phyloP scores from a whole-genome alignment of 495 filamentous ascomycete species.

The Cercophora sp. region DNA sequence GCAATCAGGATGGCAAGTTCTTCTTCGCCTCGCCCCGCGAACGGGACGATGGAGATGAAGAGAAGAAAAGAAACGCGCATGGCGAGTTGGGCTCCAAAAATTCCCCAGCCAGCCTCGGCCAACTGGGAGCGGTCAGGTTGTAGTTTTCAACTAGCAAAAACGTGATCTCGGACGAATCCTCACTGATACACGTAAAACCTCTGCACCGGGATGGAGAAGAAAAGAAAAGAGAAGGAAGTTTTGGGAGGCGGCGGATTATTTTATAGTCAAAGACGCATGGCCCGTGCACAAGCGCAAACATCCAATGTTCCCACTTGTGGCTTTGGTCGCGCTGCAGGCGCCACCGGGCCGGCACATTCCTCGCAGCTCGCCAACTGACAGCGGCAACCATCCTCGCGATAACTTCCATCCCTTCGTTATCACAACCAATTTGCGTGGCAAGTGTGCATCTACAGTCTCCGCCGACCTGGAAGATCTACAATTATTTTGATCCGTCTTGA shows the following conservation, averaged over 20 bases:
- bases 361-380: no score
- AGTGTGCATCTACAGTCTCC: no score
- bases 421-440: no score
- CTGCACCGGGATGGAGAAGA: conserved; percentile 36
- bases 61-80: not conserved
- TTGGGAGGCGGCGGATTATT: not conserved
- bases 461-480: no score
- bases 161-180: conserved; percentile 53
- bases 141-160: conserved; percentile 61
- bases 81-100: conserved; percentile 26
- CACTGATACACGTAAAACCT: conserved; percentile 51
- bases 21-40: conserved; percentile 25
- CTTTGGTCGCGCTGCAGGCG: no score
- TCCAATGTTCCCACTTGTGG: no score
- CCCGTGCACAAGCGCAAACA: conserved; percentile 23
- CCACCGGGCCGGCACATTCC: no score
- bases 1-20: no score
- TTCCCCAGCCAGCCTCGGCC: conserved; percentile 23
- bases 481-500: not conserved
- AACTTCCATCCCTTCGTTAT: no score
- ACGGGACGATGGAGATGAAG: conserved; percentile 23
- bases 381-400: no score
- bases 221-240: conserved; percentile 12
- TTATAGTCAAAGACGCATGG: conserved; percentile 11
- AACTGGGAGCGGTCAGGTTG: conserved; percentile 44